These are phyloP conservation scores for Helenozyma rhizophorensis DNA, from an alignment of 805 yeast species.

Conservation along the genomic window DNA sequence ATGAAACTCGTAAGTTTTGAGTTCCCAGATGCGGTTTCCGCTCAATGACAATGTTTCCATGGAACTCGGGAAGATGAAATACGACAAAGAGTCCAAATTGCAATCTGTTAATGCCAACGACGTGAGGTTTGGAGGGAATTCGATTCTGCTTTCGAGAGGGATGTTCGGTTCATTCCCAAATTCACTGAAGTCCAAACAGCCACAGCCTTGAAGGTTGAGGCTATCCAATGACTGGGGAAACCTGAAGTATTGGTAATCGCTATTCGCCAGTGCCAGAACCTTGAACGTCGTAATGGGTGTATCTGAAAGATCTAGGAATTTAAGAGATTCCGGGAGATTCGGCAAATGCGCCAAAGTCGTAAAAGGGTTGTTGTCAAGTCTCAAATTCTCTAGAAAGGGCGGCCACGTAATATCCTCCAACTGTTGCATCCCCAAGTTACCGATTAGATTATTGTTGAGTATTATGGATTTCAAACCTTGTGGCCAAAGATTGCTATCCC, in stretches of 20 bases:
- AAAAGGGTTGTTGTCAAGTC: slow-evolving; percentile 21
- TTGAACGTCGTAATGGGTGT: slow-evolving; percentile 17
- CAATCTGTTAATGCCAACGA: slow-evolving; percentile 24
- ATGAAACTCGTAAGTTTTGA: slow-evolving; percentile 16
- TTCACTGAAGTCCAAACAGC: slow-evolving; percentile 6
- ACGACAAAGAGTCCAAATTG: slow-evolving; percentile 13
- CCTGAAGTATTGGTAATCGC: slow-evolving; percentile 16
- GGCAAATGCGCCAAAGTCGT: slow-evolving; percentile 15
- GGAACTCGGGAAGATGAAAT: slow-evolving; percentile 22
- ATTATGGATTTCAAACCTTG: slow-evolving; percentile 20
- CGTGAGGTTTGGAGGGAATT: slow-evolving; percentile 19
- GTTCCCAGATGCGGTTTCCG: slow-evolving; percentile 21
- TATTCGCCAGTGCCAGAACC: slow-evolving; percentile 5
- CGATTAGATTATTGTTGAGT: slow-evolving; percentile 19
- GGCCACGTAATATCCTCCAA: slow-evolving; percentile 24
- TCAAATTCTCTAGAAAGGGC: slow-evolving; percentile 14
- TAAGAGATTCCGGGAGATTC: slow-evolving; percentile 18
- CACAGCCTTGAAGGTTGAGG: slow-evolving; percentile 19
- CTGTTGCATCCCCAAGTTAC: slow-evolving; percentile 14
- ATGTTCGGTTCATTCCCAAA: not conserved
- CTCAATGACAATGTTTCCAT: slow-evolving; percentile 19
- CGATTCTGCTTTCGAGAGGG: slow-evolving; percentile 13
- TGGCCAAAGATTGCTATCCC: slow-evolving; percentile 21
- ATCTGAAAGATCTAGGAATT: slow-evolving; percentile 23
- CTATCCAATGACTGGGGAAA: slow-evolving; percentile 26